Percentiles rank a stretch among this genome's conserved stretches.
Evolutionary conservation across 805 yeast genomes (phyloP).

Genomic region (Spathaspora arborariae): DNA sequence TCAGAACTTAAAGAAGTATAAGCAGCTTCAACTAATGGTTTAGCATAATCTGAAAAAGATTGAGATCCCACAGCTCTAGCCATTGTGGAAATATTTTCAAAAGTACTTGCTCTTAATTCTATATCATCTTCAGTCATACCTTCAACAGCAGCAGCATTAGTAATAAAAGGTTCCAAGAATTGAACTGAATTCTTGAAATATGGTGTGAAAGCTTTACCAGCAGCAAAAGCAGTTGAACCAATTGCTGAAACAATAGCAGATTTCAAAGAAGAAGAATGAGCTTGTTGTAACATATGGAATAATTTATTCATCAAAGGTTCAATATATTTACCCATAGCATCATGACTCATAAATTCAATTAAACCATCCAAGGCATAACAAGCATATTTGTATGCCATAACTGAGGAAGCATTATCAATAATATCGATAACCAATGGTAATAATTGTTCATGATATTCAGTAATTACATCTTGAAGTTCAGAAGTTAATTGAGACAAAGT

Average conservation of each 20-base stretch:
- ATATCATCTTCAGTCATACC: conserved; percentile 86
- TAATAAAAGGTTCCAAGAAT: conserved; percentile 76
- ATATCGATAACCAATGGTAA: conserved; percentile 83
- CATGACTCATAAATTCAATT: conserved; percentile 86
- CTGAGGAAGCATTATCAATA: conserved; percentile 80
- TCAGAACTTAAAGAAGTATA: conserved; percentile 73
- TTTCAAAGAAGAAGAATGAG: conserved; percentile 70
- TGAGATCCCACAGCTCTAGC: conserved; percentile 96
- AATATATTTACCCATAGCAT: conserved; percentile 74
- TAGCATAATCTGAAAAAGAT: conserved; percentile 79
- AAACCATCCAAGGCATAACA: conserved; percentile 88
- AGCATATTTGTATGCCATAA: conserved; percentile 84
- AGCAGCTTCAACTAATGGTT: conserved; percentile 85
- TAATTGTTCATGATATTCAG: conserved; percentile 77
- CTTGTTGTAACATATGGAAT: conserved; percentile 74
- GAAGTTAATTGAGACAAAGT: conserved; percentile 73
- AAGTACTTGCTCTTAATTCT: conserved; percentile 86
- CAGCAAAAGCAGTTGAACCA: conserved; percentile 95
- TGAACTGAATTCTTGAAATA: conserved; percentile 80
- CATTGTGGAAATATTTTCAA: conserved; percentile 91
- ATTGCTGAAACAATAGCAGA: conserved; percentile 88
- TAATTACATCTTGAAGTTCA: conserved; percentile 80
- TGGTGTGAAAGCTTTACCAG: conserved; percentile 84
- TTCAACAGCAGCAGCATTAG: conserved; percentile 61
- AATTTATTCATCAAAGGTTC: conserved; percentile 89